Evolutionary conservation across 164 flowering plant genomes (phyloP).

Genomic region (Nelumbo lutea): DNA sequence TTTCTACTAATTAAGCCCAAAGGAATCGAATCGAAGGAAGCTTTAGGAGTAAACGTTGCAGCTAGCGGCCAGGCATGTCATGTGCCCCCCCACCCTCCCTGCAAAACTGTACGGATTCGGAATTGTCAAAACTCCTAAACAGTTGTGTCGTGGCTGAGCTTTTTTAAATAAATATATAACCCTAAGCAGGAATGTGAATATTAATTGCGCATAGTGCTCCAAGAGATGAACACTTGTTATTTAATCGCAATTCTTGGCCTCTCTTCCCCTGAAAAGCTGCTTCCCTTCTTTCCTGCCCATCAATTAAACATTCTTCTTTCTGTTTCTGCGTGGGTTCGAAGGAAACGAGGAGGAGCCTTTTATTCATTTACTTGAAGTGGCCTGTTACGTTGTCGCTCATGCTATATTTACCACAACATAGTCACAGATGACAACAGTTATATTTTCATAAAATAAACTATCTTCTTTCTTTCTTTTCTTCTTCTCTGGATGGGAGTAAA

Average conservation of each 20-base stretch:
- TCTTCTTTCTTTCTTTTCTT: too few relatives aligned
- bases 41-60: too few relatives aligned
- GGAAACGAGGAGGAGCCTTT: too few relatives aligned
- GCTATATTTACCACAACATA: too few relatives aligned
- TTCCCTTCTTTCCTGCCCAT: slow-evolving; percentile 13
- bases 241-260: neutral
- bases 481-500: too few relatives aligned
- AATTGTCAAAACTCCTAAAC: slow-evolving; percentile 5
- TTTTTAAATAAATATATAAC: too few relatives aligned
- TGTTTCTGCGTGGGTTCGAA: neutral
- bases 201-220: too few relatives aligned
- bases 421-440: too few relatives aligned
- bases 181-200: too few relatives aligned
- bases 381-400: too few relatives aligned
- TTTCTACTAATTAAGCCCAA: slow-evolving; percentile 21
- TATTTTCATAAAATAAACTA: too few relatives aligned
- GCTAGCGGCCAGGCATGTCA: slow-evolving; percentile 14
- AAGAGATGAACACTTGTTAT: neutral
- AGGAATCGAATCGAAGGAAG: slow-evolving; percentile 1
- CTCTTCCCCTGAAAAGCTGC: slow-evolving; percentile 20
- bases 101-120: slow-evolving; percentile 23
- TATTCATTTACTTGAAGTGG: too few relatives aligned
- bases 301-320: slow-evolving; percentile 11
- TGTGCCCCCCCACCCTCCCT: slow-evolving; percentile 49
- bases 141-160: slow-evolving; percentile 1